A percentile compares a stretch with the other conserved stretches of the same genome.
Conservation (phyloP, 371 early-diverging fungal species). For the Nematocida sp. region DNA sequence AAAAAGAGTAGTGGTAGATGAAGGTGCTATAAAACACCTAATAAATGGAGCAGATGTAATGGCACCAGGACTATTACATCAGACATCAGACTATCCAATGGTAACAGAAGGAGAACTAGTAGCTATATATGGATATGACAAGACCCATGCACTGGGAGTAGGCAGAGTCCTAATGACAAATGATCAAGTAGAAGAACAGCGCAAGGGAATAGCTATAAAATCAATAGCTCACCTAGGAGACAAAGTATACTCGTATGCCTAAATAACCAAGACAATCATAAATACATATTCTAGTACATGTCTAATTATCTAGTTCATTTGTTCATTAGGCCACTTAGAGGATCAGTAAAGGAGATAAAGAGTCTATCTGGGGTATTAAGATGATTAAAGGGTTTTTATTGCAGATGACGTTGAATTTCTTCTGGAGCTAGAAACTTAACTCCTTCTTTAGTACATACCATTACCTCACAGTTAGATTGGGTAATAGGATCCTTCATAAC, state of each 20-base stretch:
- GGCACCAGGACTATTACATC: slow-evolving; percentile 57
- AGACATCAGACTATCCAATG: slow-evolving; percentile 20
- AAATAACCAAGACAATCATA: background rate
- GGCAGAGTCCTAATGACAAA: slow-evolving; percentile 20
- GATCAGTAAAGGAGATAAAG: no score
- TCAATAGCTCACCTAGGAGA: slow-evolving; percentile 14
- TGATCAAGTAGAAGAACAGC: slow-evolving; percentile 5
- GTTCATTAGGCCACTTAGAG: no score
- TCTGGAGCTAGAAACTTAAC: slow-evolving; percentile 50
- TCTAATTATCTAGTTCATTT: background rate
- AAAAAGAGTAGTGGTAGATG: slow-evolving; percentile 52
- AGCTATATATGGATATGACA: slow-evolving; percentile 33
- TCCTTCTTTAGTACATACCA: slow-evolving; percentile 68
- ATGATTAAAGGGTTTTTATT: background rate
- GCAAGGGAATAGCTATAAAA: slow-evolving; percentile 38
- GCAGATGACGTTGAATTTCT: slow-evolving; percentile 48
- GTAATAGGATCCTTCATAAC: slow-evolving; percentile 98
- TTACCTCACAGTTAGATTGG: slow-evolving; percentile 83
- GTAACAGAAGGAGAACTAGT: slow-evolving; percentile 29
- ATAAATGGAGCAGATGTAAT: slow-evolving; percentile 63
- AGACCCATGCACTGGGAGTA: slow-evolving; percentile 20
- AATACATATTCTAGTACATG: background rate
- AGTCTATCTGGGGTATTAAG: background rate
- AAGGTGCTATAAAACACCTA: slow-evolving; percentile 61
- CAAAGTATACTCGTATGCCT: slow-evolving; percentile 14